These are phyloP conservation scores for Vinca major DNA, from an alignment of 305 asterid genomes.

Conservation along the genomic window DNA sequence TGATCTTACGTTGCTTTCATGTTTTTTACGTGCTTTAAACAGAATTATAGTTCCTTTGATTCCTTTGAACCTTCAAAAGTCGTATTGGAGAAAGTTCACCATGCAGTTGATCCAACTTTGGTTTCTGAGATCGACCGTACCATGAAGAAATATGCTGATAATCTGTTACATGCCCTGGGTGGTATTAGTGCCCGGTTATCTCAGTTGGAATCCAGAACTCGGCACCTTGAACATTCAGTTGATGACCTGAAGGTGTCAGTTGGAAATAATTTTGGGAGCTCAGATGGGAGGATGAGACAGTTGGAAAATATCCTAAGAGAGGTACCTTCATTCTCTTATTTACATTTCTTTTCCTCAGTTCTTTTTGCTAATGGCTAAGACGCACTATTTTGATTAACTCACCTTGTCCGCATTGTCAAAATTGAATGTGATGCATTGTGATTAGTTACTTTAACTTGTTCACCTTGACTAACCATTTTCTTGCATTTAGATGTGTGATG, in stretches of 20 bases:
- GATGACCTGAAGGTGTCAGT: conserved; percentile 72
- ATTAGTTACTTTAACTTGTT: background rate
- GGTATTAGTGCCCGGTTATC: conserved; percentile 66
- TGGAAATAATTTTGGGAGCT: conserved; percentile 55
- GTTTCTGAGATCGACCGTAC: conserved; percentile 70
- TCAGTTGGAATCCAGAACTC: conserved; percentile 73
- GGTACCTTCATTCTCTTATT: conserved; percentile 33
- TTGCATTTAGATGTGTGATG: background rate
- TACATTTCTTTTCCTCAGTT: background rate
- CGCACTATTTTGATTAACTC: too few relatives aligned
- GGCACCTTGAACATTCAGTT: conserved; percentile 61
- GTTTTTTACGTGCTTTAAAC: conserved; percentile 4
- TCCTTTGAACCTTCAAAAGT: conserved; percentile 29
- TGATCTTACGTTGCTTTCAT: background rate
- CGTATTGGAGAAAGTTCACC: conserved; percentile 31
- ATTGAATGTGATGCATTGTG: background rate
- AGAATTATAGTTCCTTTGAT: conserved; percentile 35
- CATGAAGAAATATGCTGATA: conserved; percentile 72
- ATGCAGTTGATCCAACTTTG: conserved; percentile 29
- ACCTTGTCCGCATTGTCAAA: too few relatives aligned
- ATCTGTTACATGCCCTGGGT: conserved; percentile 63
- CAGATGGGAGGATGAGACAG: conserved; percentile 68
- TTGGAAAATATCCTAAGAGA: conserved; percentile 72
- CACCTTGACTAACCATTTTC: background rate
- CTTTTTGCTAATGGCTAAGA: too few relatives aligned